These are phyloP conservation scores for Cyclocybe aegerita DNA, from an alignment of 768 basidiomycete genomes.

Conservation along the genomic window DNA sequence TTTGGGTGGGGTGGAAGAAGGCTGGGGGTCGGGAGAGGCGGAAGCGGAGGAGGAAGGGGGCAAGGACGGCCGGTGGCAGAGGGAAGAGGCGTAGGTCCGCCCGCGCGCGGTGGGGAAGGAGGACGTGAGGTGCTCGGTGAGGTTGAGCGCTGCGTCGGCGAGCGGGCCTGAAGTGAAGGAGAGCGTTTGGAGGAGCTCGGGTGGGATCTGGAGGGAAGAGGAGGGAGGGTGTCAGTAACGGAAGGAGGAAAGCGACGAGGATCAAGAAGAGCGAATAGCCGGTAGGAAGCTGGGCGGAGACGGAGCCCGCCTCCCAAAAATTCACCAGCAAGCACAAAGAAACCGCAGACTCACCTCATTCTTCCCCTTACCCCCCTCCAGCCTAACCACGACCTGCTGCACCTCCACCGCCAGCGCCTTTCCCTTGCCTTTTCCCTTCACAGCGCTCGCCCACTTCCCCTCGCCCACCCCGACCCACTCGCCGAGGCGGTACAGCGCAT, in stretches of 20 bases:
- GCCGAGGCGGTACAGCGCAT: conserved; percentile 50
- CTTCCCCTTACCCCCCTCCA: conserved; percentile 12
- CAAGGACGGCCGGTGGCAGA: too few relatives aligned
- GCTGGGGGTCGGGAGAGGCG: conserved; percentile 20
- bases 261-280: too few relatives aligned
- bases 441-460: conserved; percentile 41
- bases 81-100: conserved; percentile 48
- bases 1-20: not conserved
- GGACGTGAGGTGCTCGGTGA: conserved; percentile 48
- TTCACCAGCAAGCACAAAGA: too few relatives aligned
- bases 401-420: conserved; percentile 52
- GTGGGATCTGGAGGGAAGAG: conserved; percentile 24
- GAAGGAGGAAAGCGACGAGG: not conserved
- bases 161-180: conserved; percentile 44
- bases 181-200: conserved; percentile 22
- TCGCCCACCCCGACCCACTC: conserved; percentile 68
- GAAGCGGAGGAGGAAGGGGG: too few relatives aligned
- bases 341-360: too few relatives aligned
- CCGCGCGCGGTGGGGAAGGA: conserved; percentile 41
- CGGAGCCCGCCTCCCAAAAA: too few relatives aligned
- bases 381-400: conserved; percentile 70
- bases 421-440: conserved; percentile 22
- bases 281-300: too few relatives aligned
- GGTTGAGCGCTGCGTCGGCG: conserved; percentile 40
- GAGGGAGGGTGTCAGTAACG: too few relatives aligned